Evolutionary conservation across 192 early-diverging fungal genomes (phyloP), one percentile per base, ranked within the genome.

Genomic region (Coemansia sp.): DNA sequence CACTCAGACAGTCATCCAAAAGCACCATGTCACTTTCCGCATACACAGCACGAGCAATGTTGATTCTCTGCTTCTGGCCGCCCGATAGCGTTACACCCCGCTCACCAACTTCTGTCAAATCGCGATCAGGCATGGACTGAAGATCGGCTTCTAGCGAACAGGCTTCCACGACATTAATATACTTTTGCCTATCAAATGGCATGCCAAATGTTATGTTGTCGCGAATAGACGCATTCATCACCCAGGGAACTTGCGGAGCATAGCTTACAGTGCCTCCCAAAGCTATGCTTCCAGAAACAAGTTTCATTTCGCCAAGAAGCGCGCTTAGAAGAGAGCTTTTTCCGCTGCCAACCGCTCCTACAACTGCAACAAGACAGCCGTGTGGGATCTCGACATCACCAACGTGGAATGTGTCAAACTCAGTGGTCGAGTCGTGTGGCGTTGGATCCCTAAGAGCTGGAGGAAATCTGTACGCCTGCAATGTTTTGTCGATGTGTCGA

Each of bases 31-130:
- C 82, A 2, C 89, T 87, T 5, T 85, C 77, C 0, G 88, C 86
- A 64, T 95, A 97, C 5, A 88, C 87, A 0, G 92, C 93, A 14
- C 95, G 86, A 1, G 93, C 93, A 34, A 95, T 84, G 10, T 87
- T 89, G 2, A 93, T 80, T 33, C 93, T 85, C 71, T 92, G 91
- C 62, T 89, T 91, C 63, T 92, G 90, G 0, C 90, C 89, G 14
- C 92, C 90, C 4, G 88, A 87, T 1, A 92, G 68, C 9, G 84
- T 87, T 16, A 85, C 85, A 5, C 89, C 90, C 23, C 87, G 75
- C 62, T 92, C 89, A 45, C 88, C 91, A 82, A 89, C 84, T 44
- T 81, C 77, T 6, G 89, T 89, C 57, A 85, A 58, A 67, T 97
- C 95, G 20, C 91, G 92, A 52, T 80, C 88, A 0, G 85, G 84